Conservation (phyloP, 495 filamentous ascomycete species). For the Delitschia confertaspora region DNA sequence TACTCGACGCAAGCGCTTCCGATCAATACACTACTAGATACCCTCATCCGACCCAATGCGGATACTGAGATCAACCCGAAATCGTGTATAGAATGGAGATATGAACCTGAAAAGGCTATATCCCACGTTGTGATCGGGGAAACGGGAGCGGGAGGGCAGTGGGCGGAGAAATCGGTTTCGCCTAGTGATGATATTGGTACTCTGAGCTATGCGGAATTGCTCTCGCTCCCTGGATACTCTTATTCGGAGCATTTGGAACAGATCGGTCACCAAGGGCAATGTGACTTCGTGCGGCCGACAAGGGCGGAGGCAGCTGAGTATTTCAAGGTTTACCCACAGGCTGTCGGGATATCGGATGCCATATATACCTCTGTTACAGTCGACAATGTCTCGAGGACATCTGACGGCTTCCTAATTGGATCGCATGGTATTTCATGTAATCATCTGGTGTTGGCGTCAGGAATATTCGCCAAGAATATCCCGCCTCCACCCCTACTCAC, state of each 20-base stretch:
- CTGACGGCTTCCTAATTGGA: conserved; percentile 44
- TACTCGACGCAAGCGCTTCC: conserved; percentile 61
- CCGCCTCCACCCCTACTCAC: conserved; percentile 44
- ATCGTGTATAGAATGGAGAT: conserved; percentile 51
- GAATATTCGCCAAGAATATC: conserved; percentile 52
- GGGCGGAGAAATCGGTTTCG: conserved; percentile 49
- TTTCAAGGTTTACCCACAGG: conserved; percentile 47
- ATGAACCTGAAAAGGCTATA: conserved; percentile 44
- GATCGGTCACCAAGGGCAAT: conserved; percentile 38
- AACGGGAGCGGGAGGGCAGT: conserved; percentile 52
- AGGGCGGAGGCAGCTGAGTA: conserved; percentile 52
- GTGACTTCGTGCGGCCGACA: conserved; percentile 50
- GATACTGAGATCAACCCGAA: conserved; percentile 48
- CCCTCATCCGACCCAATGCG: conserved; percentile 54
- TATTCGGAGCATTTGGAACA: conserved; percentile 47
- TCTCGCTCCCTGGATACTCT: conserved; percentile 56
- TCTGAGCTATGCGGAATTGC: conserved; percentile 56
- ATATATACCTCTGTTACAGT: conserved; percentile 41
- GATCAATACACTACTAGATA: conserved; percentile 56
- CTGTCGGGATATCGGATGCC: conserved; percentile 45
- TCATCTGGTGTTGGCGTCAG: conserved; percentile 55
- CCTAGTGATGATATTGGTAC: conserved; percentile 41
- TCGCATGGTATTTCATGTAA: conserved; percentile 50
- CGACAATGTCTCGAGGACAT: conserved; percentile 39
- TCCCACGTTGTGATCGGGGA: conserved; percentile 52